A percentile compares a stretch with the other conserved stretches of the same genome.
Evolutionary conservation across 2,329 filamentous ascomycete species (phyloP).

Genomic region (Penicillium rolfsii): DNA sequence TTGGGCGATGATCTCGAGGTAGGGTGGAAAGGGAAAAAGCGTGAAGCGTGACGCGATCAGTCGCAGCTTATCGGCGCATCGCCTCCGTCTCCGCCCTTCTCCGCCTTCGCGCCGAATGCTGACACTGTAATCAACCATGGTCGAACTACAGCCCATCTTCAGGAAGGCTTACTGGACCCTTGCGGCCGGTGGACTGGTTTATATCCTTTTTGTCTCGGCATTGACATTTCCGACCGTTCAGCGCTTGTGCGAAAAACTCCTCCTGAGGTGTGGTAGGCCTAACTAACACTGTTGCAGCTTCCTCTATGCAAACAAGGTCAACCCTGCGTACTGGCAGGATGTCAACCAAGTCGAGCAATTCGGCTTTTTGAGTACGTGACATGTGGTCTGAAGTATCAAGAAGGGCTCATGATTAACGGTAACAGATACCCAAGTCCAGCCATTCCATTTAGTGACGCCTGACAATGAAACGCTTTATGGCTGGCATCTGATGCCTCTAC

Average conservation of each 20-base stretch:
- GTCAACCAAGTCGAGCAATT: conserved; percentile 77
- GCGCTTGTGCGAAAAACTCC: conserved; percentile 66
- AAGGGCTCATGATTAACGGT: conserved; percentile 19
- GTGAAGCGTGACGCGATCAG: conserved; percentile 26
- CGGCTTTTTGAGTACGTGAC: conserved; percentile 75
- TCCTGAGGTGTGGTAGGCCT: not conserved
- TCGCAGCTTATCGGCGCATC: conserved; percentile 19
- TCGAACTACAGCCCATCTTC: conserved; percentile 50
- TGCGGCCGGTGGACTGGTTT: conserved; percentile 64
- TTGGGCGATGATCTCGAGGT: not conserved
- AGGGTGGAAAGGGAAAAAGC: conserved; percentile 23
- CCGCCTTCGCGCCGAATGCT: conserved; percentile 6
- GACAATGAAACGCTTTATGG: conserved; percentile 80
- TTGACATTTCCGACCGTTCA: conserved; percentile 73
- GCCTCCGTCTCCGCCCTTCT: conserved; percentile 14
- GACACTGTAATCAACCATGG: conserved; percentile 30
- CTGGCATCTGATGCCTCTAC: conserved; percentile 86
- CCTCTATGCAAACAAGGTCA: conserved; percentile 80
- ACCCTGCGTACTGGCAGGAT: conserved; percentile 72
- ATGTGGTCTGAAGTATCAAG: not conserved
- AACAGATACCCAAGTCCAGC: conserved; percentile 81
- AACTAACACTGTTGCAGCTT: conserved; percentile 58
- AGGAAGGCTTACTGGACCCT: conserved; percentile 61
- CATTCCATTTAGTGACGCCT: conserved; percentile 74
- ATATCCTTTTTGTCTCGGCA: conserved; percentile 67